Evolutionary conservation across 345 rosid species (phyloP), one percentile per base, ranked within the genome.

Genomic region (Eucalyptus curtisii): DNA sequence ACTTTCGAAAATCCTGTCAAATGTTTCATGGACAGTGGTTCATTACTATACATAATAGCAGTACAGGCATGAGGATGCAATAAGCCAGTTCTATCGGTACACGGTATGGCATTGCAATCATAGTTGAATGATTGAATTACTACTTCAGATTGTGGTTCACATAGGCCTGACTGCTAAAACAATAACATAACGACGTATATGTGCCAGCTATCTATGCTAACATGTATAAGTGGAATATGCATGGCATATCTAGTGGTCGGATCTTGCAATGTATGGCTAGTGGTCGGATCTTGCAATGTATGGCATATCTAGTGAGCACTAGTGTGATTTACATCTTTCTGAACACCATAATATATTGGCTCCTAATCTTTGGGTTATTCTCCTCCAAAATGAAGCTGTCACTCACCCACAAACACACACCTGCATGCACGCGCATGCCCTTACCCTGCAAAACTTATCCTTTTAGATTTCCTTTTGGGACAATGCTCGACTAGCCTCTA

Each of bases 351-450:
- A 0, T 59, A n/a, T 64, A 64, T 13, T 64, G 76, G 76, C 37
- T 64, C 37, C 71, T 4, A n/a, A 64, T n/a, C 76, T 64, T n/a
- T 64, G 76, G 76, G 80, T 68, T 68, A 33, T 3, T 68, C 80
- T 3, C 80, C 80, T 68, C 80, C 80, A 68, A 68, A 33, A 33
- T 68, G 44, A 33, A 33, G 80, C 0, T 68, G 44, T 64, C 37
- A 55, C 61, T 55, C 0, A 55, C 71, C 13, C 71, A 13, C 33
- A 19, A 44, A 44, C 57, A 52, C 22, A 22, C 27, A 24, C 61
- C 40, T 37, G 40, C 40, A 37, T 37, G 40, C 40, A 9, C 30
- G 0, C 30, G 0, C 30, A 2, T 6, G 25, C 5, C 1, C 59
- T 20, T 8, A 2, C 64, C 64, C 30, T 3, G 2, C 22, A 66